Conservation (phyloP, 768 basidiomycete species). For the Russula foetens region DNA sequence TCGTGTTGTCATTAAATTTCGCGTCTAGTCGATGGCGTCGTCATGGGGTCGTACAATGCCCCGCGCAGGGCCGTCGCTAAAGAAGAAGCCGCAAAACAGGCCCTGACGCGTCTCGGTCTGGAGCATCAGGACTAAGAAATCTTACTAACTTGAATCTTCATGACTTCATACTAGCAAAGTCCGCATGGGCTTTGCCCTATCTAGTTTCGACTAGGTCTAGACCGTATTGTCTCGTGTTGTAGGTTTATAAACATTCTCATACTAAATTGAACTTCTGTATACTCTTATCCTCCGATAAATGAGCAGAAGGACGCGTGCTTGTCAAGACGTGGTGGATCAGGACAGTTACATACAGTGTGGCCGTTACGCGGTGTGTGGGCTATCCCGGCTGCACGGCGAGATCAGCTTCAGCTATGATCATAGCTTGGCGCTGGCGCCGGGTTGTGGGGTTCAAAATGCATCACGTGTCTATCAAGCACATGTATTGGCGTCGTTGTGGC, state of each 20-base stretch:
- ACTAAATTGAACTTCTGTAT: background rate
- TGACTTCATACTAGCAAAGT: background rate
- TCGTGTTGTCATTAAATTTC: background rate
- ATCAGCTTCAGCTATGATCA: background rate
- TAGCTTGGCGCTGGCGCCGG: slow-evolving; percentile 9
- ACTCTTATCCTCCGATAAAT: background rate
- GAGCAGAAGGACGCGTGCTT: background rate
- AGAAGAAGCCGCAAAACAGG: slow-evolving; percentile 28
- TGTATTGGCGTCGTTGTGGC: too few relatives aligned
- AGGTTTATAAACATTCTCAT: background rate
- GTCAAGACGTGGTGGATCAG: background rate
- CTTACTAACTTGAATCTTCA: too few relatives aligned
- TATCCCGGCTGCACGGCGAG: background rate
- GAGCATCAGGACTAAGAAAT: too few relatives aligned
- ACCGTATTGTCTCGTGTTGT: too few relatives aligned
- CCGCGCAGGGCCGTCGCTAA: slow-evolving; percentile 33
- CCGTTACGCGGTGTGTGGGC: too few relatives aligned
- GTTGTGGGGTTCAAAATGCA: background rate
- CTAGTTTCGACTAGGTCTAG: background rate
- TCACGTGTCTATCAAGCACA: background rate
- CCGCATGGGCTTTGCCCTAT: background rate
- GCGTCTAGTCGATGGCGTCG: slow-evolving; percentile 13
- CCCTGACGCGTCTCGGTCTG: slow-evolving; percentile 21
- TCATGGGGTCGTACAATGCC: slow-evolving; percentile 41
- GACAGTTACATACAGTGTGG: background rate